Evolutionary conservation across 176 grass and related monocot genomes (phyloP).

Genomic region (Secale cereale): DNA sequence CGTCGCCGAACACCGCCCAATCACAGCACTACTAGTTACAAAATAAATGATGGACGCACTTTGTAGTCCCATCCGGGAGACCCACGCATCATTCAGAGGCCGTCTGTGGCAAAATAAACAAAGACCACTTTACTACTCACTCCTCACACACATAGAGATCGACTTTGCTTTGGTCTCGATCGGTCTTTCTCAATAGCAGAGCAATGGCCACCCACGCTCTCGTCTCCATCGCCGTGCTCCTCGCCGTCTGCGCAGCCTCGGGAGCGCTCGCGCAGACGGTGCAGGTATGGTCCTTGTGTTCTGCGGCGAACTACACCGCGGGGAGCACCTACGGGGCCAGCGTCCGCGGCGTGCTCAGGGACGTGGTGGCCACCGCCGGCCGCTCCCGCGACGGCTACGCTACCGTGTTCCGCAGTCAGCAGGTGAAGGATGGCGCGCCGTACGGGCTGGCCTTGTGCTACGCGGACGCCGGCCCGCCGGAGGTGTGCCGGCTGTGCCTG

Average conservation of each 20-base stretch:
- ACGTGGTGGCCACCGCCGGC: neutral
- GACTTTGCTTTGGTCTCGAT: too few relatives aligned
- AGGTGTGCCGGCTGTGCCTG: slow-evolving; percentile 21
- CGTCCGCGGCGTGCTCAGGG: neutral
- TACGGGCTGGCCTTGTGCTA: neutral
- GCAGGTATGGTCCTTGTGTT: neutral
- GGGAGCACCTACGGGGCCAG: neutral
- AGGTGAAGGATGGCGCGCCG: neutral
- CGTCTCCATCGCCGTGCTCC: neutral
- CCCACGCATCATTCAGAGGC: too few relatives aligned
- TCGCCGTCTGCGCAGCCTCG: neutral
- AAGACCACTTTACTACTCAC: too few relatives aligned
- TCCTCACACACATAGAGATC: too few relatives aligned
- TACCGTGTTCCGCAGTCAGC: neutral
- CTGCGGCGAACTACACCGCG: neutral
- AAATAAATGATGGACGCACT: too few relatives aligned
- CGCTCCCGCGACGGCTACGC: neutral
- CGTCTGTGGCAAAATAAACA: too few relatives aligned
- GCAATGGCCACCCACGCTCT: neutral
- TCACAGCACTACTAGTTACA: too few relatives aligned
- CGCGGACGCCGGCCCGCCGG: neutral
- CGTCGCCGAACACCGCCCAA: too few relatives aligned
- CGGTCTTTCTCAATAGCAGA: too few relatives aligned
- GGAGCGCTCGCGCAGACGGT: neutral
- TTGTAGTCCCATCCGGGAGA: neutral